Base-by-base conservation (phyloP, 2,329 filamentous ascomycete species). In the Sporothrix euskadiensis region DNA sequence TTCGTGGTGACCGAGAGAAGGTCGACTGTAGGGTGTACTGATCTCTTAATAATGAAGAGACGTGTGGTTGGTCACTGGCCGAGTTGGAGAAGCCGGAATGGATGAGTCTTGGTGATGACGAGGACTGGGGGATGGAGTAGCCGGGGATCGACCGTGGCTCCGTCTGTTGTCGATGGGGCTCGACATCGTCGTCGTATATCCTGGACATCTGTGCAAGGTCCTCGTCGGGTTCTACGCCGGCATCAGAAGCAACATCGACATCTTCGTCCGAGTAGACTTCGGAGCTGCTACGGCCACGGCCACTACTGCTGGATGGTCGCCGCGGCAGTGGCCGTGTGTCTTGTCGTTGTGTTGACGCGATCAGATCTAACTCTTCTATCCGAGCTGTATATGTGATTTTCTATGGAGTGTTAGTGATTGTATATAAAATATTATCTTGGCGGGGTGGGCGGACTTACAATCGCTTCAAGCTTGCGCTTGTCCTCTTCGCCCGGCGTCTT, bases 361-460 rank as follows among this genome's bases (percentile, higher is more conserved):
- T 88, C 76, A 91, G 90, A 78, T 92, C 89, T 56, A 99, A 85
- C 81, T 99, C 96, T 66, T 91, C 90, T 77, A 98, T 97, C 72
- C 96, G 91, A 73, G 91, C 93, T 70, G 91, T 94, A 81, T 99
- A 99, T 1, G 95, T 98, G 76, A 91, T 90, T 79, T 93, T 91
- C 93, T 97, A 78, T 52, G 16, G 66, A n/a, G 19, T 16, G 57
- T 57, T 16, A 71, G 26, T 19, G 56, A 30, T 39, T 32, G 22
- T 49, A 59, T 22, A 39, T 32, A 57, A 32, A 47, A 14, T 56
- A 19, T 8, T 19, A 59, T 4, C 8, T 9, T 9, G 56, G 3
- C 10, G 35, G 16, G 30, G 30, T 61, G 16, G 63, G 59, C 7
- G 71, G 30, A 88, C 92, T 88, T 85, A 97, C 93, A 84, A 99